These are phyloP conservation scores for Bimuria novae-zelandiae DNA, from an alignment of 2,329 filamentous ascomycete species.

Conservation along the genomic window DNA sequence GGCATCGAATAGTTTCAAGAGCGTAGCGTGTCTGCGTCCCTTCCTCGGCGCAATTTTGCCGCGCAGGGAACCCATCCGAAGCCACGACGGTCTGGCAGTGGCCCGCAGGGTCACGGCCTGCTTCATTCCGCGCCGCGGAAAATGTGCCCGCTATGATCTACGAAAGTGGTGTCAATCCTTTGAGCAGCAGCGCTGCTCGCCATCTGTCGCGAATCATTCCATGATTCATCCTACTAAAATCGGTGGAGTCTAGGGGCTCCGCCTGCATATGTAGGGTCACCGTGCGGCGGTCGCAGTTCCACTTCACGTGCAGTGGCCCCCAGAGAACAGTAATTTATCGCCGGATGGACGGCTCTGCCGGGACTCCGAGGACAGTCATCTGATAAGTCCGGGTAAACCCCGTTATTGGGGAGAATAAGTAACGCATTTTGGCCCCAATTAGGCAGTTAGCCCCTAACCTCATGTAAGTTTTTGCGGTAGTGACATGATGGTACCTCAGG, in stretches of 20 bases:
- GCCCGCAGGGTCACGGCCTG: background rate
- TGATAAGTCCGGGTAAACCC: background rate
- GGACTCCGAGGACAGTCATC: background rate
- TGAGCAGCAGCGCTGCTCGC: background rate
- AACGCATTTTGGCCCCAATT: slow-evolving; percentile 1
- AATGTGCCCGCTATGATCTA: background rate
- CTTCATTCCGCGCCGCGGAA: background rate
- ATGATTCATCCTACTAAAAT: background rate
- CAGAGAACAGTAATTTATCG: background rate
- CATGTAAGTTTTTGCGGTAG: background rate
- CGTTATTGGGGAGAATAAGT: background rate
- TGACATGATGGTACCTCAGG: slow-evolving; percentile 3
- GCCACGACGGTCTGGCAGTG: background rate
- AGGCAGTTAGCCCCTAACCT: background rate
- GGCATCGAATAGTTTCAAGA: background rate
- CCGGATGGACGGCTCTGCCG: background rate
- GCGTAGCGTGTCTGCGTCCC: background rate
- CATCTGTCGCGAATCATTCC: background rate
- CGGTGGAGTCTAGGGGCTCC: background rate
- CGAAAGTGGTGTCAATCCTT: too few species aligned
- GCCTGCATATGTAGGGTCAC: background rate
- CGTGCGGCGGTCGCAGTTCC: slow-evolving; percentile 1
- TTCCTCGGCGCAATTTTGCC: slow-evolving; percentile 1
- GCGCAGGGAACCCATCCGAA: background rate
- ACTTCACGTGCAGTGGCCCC: slow-evolving; percentile 3